These are phyloP conservation scores for Ramularia endophylla DNA, from an alignment of 2,329 filamentous ascomycete species.

Conservation along the genomic window DNA sequence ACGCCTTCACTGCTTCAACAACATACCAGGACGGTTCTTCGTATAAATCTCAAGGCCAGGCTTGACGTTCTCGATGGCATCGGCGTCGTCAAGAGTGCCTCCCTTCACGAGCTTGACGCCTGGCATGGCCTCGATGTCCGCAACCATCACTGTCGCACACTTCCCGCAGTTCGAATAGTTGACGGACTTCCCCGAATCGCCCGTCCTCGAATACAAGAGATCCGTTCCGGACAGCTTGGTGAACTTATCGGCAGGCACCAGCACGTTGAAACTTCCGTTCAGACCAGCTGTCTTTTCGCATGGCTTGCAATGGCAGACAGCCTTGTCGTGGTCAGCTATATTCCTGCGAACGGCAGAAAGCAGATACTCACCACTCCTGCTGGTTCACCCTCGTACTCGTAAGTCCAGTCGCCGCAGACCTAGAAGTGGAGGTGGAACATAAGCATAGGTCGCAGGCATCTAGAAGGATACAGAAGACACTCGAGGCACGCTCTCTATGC, in stretches of 20 bases:
- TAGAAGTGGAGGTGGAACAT: too few relatives aligned
- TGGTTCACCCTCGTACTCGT: slow-evolving; percentile 30
- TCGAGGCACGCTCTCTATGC: too few relatives aligned
- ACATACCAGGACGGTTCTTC: slow-evolving; percentile 27
- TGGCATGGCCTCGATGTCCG: slow-evolving; percentile 19
- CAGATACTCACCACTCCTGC: slow-evolving; percentile 17
- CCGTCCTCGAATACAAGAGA: slow-evolving; percentile 22
- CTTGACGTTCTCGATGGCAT: slow-evolving; percentile 16
- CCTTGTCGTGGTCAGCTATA: slow-evolving; percentile 6
- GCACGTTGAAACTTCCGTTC: slow-evolving; percentile 27
- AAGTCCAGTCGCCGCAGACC: slow-evolving; percentile 33
- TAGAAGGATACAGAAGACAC: too few relatives aligned
- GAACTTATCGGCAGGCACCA: slow-evolving; percentile 26
- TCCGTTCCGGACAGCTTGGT: slow-evolving; percentile 25
- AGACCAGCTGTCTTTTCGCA: slow-evolving; percentile 29
- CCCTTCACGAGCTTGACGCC: slow-evolving; percentile 28
- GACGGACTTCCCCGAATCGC: slow-evolving; percentile 28
- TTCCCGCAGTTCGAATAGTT: slow-evolving; percentile 27
- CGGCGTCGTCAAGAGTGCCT: slow-evolving; percentile 29
- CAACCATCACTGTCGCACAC: slow-evolving; percentile 27
- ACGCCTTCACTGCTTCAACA: too few relatives aligned
- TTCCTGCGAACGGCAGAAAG: too few relatives aligned
- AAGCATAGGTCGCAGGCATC: too few relatives aligned
- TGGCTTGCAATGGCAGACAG: slow-evolving; percentile 28
- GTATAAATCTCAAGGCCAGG: slow-evolving; percentile 28